Evolutionary conservation across 1,284 basidiomycete genomes (phyloP), one percentile per base, ranked within the genome.

Genomic region (Naganishia liquefaciens): DNA sequence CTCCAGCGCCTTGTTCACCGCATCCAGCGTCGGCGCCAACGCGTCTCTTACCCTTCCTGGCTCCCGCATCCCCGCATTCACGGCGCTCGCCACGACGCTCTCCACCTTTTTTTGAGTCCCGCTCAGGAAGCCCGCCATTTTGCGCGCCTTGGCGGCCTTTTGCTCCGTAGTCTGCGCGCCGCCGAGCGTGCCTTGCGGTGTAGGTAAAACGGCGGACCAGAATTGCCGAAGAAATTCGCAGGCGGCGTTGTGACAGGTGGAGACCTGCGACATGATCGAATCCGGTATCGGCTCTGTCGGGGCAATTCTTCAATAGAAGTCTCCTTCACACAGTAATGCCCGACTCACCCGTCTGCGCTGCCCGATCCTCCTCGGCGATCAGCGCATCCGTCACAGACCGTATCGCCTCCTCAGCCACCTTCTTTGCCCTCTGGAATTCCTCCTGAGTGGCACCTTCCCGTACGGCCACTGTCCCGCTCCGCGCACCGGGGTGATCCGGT

Each of bases 161-260:
- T 90, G 74, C 21, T 71, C 71, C 0, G 71, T 65, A 13, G 72
- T 68, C 43, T 71, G 64, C 0, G 67, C 44, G 0, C 70, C 66
- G 30, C 70, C 74, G 15, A 83, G 73, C 39, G 90, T 87, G 21
- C 83, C 81, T 0, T 84, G 79, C 5, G 74, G 73, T 1, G 89
- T 85, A 1, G 94, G 94, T 64, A 94, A 88, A 55, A 91, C 84
- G 0, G 92, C 85, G 11, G 88, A 84, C 93, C 94, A 99, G 75
- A 93, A 98, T 75, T 98, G 95, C 11, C 95, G 86, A 11, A 99
- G 82, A 76, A 98, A 97, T 77, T 99, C 95, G 70, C 91, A 93
- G 2, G 93, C 89, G 1, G 93, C 88, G 0, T 91, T 93, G 73
- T 97, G 93, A 71, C 90, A 90, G 0, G 90, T 89, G 10, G 86